Conservation (phyloP, 2,329 filamentous ascomycete species). For the Periconia sp. region DNA sequence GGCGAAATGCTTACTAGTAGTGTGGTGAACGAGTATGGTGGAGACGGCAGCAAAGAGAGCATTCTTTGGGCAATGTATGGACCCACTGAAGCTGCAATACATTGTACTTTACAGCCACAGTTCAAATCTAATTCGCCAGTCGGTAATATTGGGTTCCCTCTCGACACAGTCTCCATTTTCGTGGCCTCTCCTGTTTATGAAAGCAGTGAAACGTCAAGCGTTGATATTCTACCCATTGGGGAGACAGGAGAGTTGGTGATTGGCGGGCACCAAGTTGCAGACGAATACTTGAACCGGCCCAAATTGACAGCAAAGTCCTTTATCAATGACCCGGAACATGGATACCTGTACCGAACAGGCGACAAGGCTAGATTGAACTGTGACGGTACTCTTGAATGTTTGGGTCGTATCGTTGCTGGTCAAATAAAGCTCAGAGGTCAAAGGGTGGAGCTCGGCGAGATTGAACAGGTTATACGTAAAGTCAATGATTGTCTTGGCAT, state of each 20-base stretch:
- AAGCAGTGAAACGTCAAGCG: slow-evolving; percentile 21
- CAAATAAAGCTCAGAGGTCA: slow-evolving; percentile 89
- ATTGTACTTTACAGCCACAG: slow-evolving; percentile 74
- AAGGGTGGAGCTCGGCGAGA: slow-evolving; percentile 72
- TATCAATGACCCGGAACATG: slow-evolving; percentile 64
- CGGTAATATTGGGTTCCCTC: slow-evolving; percentile 73
- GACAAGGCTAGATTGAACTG: slow-evolving; percentile 73
- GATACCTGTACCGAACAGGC: slow-evolving; percentile 78
- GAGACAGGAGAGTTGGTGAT: slow-evolving; percentile 78
- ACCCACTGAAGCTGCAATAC: slow-evolving; percentile 87
- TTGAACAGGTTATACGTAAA: slow-evolving; percentile 40
- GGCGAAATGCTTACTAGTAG: slow-evolving; percentile 86
- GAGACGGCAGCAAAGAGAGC: slow-evolving; percentile 53
- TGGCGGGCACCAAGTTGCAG: slow-evolving; percentile 77
- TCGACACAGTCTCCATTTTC: slow-evolving; percentile 80
- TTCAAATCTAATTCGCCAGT: slow-evolving; percentile 61
- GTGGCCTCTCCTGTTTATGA: slow-evolving; percentile 56
- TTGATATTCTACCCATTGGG: slow-evolving; percentile 63
- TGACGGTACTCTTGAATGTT: slow-evolving; percentile 75
- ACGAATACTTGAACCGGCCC: slow-evolving; percentile 77
- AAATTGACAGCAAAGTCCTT: slow-evolving; percentile 75
- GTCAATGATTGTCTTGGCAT: slow-evolving; percentile 58
- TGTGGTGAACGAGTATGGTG: slow-evolving; percentile 79
- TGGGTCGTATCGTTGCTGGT: slow-evolving; percentile 75
- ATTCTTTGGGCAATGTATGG: slow-evolving; percentile 94